A percentile compares a stretch with the other conserved stretches of the same genome.
Conservation (phyloP, 306 rosid species). For the Ziziphus jujuba region DNA sequence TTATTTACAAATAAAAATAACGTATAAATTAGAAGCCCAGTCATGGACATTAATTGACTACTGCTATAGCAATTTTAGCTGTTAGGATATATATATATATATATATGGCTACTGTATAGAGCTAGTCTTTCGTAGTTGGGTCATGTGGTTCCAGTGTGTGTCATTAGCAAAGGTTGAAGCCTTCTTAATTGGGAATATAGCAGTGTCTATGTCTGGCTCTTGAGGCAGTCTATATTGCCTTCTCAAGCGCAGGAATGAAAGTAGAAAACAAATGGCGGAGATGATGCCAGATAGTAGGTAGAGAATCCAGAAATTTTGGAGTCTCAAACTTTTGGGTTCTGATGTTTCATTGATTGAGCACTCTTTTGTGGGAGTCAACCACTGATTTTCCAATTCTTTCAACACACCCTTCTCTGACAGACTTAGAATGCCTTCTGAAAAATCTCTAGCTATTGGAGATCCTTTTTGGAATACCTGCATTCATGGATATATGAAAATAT, state of each 20-base stretch:
- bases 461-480: constrained; percentile 60
- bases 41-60: too few species aligned
- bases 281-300: constrained; percentile 45
- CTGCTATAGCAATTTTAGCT: too few species aligned
- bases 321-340: constrained; percentile 33
- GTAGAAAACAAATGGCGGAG: constrained; percentile 48
- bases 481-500: background rate
- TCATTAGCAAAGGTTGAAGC: background rate
- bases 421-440: constrained; percentile 47
- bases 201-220: background rate
- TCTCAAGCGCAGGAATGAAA: constrained; percentile 23
- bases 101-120: too few species aligned
- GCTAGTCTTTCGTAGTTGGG: too few species aligned
- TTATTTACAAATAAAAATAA: too few species aligned
- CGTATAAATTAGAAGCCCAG: too few species aligned
- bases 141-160: too few species aligned
- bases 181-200: background rate
- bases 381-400: constrained; percentile 36
- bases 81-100: too few species aligned
- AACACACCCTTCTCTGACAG: constrained; percentile 42
- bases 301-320: constrained; percentile 47
- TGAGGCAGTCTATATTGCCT: background rate
- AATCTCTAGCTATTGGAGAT: constrained; percentile 54
- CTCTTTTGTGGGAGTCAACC: constrained; percentile 25
- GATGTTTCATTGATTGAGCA: constrained; percentile 33